Evolutionary conservation across 1,284 basidiomycete species (phyloP).

Genomic region (Heliocybe sulcata): DNA sequence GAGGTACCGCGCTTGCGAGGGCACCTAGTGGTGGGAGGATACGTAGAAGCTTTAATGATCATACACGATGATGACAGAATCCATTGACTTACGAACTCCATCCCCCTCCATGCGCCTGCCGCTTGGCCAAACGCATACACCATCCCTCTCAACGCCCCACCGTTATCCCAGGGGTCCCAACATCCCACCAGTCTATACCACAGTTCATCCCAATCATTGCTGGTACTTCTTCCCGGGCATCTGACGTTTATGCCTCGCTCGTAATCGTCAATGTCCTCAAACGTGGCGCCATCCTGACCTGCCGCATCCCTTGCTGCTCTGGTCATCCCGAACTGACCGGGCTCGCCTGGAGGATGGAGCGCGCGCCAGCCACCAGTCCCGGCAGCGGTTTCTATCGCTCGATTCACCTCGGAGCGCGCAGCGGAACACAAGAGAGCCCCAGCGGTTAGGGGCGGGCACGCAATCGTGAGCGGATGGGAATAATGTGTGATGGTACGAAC

Average conservation of each 20-base stretch:
- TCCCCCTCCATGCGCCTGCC: constrained; percentile 34
- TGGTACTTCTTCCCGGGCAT: neutral
- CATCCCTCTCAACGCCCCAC: constrained; percentile 25
- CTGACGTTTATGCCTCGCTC: constrained; percentile 1
- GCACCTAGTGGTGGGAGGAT: constrained; percentile 16
- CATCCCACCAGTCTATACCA: constrained; percentile 1
- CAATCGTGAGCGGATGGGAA: constrained; percentile 27
- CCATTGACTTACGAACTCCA: constrained; percentile 29
- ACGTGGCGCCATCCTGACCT: constrained; percentile 21
- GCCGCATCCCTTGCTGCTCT: constrained; percentile 1
- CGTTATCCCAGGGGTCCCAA: neutral
- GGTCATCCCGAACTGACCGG: neutral
- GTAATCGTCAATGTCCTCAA: constrained; percentile 24
- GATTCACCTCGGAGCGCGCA: constrained; percentile 28
- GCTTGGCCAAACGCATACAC: constrained; percentile 34
- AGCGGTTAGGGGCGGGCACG: constrained; percentile 28
- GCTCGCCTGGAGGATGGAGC: neutral
- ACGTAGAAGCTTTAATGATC: no score
- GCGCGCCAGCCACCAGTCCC: constrained; percentile 18
- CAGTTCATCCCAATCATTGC: neutral
- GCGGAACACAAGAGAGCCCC: constrained; percentile 29
- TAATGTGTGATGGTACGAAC: constrained; percentile 26
- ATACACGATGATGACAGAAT: no score
- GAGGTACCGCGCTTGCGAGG: constrained; percentile 16
- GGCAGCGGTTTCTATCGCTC: constrained; percentile 10